Evolutionary conservation across 1,139 yeast genomes (phyloP).

Genomic region (Candida gigantensis): DNA sequence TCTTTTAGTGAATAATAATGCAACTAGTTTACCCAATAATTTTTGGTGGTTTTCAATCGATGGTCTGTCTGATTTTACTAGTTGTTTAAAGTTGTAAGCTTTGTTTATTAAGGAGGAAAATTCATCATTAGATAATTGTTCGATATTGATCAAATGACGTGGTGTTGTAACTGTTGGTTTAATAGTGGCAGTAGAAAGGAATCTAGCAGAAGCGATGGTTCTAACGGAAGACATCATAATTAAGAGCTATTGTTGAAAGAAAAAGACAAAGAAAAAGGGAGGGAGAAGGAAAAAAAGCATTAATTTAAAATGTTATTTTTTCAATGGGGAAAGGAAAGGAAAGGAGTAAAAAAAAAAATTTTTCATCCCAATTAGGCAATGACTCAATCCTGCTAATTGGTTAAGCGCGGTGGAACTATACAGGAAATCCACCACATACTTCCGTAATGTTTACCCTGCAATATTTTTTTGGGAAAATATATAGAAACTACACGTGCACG

Average conservation of each 20-base stretch:
- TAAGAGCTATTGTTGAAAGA: conserved; percentile 1
- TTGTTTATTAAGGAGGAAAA: conserved; percentile 65
- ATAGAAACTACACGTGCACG: too few relatives aligned
- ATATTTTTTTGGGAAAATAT: too few relatives aligned
- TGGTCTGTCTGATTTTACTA: conserved; percentile 48
- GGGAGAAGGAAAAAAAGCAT: neutral
- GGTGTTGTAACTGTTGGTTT: conserved; percentile 22
- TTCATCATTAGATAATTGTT: conserved; percentile 72
- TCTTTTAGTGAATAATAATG: conserved; percentile 83
- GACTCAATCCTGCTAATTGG: too few relatives aligned
- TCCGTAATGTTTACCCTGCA: neutral
- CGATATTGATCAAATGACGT: conserved; percentile 79
- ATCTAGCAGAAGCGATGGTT: conserved; percentile 13
- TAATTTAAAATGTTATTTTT: neutral
- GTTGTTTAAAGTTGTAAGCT: conserved; percentile 61
- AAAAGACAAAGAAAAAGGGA: neutral
- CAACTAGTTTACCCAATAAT: conserved; percentile 76
- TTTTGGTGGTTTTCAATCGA: conserved; percentile 53
- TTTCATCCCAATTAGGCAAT: conserved; percentile 15
- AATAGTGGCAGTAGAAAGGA: conserved; percentile 14
- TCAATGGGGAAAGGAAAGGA: neutral
- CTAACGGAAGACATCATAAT: conserved; percentile 13
- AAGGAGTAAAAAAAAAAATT: conserved; percentile 8
- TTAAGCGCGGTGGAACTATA: conserved; percentile 15
- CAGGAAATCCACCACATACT: neutral